Percentiles rank a stretch among this genome's conserved stretches.
These are phyloP conservation scores for Rauvolfia tetraphylla DNA, from an alignment of 257 asterid species.

Conservation along the genomic window DNA sequence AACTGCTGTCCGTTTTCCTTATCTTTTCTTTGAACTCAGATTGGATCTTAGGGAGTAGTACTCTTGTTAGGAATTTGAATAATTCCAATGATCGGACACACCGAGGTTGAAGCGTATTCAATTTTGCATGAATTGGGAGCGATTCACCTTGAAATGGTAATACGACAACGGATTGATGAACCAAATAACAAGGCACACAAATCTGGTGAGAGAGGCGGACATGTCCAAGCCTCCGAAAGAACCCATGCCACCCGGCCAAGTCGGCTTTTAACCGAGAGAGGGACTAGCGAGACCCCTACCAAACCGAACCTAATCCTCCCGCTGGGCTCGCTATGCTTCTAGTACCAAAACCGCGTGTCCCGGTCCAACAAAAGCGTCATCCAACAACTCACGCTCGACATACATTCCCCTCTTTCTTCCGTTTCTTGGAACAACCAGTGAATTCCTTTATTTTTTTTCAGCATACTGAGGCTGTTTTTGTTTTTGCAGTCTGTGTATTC, in stretches of 20 bases:
- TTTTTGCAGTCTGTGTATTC: neutral
- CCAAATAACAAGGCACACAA: neutral
- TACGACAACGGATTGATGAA: neutral
- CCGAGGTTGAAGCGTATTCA: too few species aligned
- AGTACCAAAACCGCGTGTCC: neutral
- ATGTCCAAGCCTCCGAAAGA: neutral
- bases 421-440: neutral
- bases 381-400: slow-evolving; percentile 4
- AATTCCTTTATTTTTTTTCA: neutral
- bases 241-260: neutral
- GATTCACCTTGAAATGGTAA: too few species aligned
- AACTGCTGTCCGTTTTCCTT: too few species aligned
- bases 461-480: too few species aligned
- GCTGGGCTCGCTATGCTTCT: neutral
- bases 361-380: neutral
- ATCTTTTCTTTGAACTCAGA: too few species aligned
- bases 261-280: neutral
- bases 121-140: too few species aligned
- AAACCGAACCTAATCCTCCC: neutral
- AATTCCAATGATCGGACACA: too few species aligned
- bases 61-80: too few species aligned
- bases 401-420: neutral
- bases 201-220: slow-evolving; percentile 1
- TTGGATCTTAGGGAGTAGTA: too few species aligned
- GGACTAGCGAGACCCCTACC: neutral